Percentiles rank a stretch among this genome's conserved stretches.
These are phyloP conservation scores for Hysterangium stoloniferum DNA, from an alignment of 768 basidiomycete species.

Conservation along the genomic window DNA sequence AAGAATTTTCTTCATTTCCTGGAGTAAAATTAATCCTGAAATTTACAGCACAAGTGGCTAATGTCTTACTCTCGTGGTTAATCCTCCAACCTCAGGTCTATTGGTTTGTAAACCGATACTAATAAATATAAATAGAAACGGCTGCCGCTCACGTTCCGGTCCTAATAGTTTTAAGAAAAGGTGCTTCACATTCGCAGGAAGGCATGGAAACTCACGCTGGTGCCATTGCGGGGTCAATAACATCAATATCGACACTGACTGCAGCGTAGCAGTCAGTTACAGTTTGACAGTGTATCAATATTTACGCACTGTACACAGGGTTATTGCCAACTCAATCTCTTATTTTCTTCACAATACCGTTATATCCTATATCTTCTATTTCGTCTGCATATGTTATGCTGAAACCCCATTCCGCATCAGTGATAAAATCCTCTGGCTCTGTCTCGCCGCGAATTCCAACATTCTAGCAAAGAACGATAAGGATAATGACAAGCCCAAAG, in stretches of 20 bases:
- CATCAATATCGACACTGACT: constrained; percentile 21
- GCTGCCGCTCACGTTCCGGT: too few relatives aligned
- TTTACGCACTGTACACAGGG: constrained; percentile 24
- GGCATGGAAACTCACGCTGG: constrained; percentile 15
- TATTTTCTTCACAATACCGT: constrained; percentile 26
- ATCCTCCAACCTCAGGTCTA: constrained; percentile 28
- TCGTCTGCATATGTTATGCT: constrained; percentile 17
- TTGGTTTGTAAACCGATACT: constrained; percentile 19
- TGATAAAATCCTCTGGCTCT: constrained; percentile 22
- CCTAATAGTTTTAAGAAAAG: background rate
- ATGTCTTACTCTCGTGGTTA: constrained; percentile 20
- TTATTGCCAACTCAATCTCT: constrained; percentile 27
- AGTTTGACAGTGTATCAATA: constrained; percentile 13
- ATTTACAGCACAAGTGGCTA: too few relatives aligned
- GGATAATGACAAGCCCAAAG: too few relatives aligned
- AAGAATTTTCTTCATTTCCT: constrained; percentile 30
- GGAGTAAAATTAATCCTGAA: too few relatives aligned
- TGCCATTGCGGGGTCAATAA: constrained; percentile 19
- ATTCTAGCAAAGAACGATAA: constrained; percentile 15
- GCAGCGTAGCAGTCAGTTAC: too few relatives aligned
- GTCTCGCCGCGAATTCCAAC: constrained; percentile 26
- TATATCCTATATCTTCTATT: constrained; percentile 26
- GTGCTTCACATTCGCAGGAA: background rate
- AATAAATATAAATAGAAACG: too few relatives aligned
- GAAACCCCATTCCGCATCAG: constrained; percentile 25